Base-by-base conservation (phyloP, 345 rosid species). In the Eucalyptus camaldulensis region DNA sequence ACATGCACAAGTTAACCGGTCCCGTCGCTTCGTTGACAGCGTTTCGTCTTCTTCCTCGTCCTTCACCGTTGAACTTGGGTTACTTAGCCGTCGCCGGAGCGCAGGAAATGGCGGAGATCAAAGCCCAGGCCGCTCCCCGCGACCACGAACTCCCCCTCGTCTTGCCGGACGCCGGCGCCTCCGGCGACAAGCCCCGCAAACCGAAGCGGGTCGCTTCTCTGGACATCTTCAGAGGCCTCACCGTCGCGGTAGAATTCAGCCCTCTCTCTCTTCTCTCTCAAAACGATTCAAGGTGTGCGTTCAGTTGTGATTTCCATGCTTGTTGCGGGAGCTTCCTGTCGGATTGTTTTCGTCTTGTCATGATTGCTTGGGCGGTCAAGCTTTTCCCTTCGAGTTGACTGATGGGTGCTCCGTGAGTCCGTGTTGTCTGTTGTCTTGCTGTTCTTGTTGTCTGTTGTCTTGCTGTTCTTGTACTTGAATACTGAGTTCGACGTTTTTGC, bases 201-300 rank as follows among this genome's bases (percentile, higher is more conserved):
- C 54, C 87, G 56, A 92, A 87, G 90, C 96, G 96, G 25, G 90
- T 97, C 25, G 96, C 94, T 90, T 95, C 99, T 12, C 94, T 97
- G 29, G 99, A 97, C 91, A 92, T 96, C 93, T 97, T 97, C 91
- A 93, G 99, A 67, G 99, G 99, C 88, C 97, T 97, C 83, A 94
- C 98, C 16, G 99, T 97, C 22, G 98, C 96, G 62, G 99, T 97
- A 90, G 44, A 44, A 33, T 83, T 12, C 47, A 49, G n/a, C 40
- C 80, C 86, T 51, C 86, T 88, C 24, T 50, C 87, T 83, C 72
- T 12, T 89, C 65, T 86, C 37, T 45, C 72, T 90, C 89, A 12
- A 16, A 72, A 33, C 49, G 31, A 85, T 3, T 88, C 44, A 21
- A 19, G 44, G 25, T 6, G 2, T 40, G 47, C 6, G 13, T 5